phyloP scores from a whole-genome alignment of 2,329 filamentous ascomycete genomes.

The Penicillium glabrum region DNA sequence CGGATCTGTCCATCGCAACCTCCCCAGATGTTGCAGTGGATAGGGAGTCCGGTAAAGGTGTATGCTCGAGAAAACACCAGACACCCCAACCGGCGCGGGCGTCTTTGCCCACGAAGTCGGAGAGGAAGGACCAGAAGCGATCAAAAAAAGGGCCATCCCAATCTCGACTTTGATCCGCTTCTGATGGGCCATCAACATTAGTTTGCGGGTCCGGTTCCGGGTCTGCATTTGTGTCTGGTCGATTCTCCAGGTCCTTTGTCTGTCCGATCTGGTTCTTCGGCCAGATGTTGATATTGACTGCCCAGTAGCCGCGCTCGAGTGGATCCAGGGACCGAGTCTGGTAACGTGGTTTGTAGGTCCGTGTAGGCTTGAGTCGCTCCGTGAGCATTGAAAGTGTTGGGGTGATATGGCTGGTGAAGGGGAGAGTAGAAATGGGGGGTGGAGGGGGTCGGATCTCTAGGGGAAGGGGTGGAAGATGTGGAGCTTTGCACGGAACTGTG shows the following conservation, averaged over 20 bases:
- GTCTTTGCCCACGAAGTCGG: conserved; percentile 35
- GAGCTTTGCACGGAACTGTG: not conserved
- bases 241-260: not conserved
- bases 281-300: conserved; percentile 60
- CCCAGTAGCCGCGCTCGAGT: conserved; percentile 79
- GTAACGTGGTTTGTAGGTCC: conserved; percentile 54
- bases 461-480: conserved; percentile 23
- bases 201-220: not conserved
- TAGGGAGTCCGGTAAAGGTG: not conserved
- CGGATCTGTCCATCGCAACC: not conserved
- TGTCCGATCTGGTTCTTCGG: not conserved
- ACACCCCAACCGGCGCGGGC: conserved; percentile 48
- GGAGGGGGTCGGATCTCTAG: conserved; percentile 53
- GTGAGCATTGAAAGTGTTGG: conserved; percentile 55
- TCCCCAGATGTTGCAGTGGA: not conserved
- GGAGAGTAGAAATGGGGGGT: conserved; percentile 50
- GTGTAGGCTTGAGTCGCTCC: conserved; percentile 51
- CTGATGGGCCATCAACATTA: conserved; percentile 33
- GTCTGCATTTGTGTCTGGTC: conserved; percentile 20
- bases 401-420: conserved; percentile 59
- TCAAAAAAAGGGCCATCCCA: conserved; percentile 38
- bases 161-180: not conserved
- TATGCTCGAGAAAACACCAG: conserved; percentile 39
- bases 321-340: conserved; percentile 52
- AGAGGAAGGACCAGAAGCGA: conserved; percentile 45